Base-by-base conservation (phyloP, 139 green algal genomes). In the Chlamydomonas applanata region DNA sequence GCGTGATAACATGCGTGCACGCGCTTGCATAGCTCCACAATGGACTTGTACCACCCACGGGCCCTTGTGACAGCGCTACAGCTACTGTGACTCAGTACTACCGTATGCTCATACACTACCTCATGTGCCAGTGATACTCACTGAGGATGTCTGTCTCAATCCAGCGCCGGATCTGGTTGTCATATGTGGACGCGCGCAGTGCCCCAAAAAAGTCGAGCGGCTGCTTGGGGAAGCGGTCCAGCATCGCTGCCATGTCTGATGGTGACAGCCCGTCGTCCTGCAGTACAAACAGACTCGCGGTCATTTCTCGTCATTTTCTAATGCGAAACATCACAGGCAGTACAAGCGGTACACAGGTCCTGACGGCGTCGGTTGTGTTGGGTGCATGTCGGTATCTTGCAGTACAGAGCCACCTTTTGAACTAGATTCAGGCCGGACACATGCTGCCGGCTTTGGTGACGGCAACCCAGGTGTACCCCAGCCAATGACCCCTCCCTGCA, bases 191-290 rank as follows among this genome's bases (percentile, higher is more conserved):
- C 0, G 92, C 77, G 0, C 91, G 76, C 40, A 97, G 68, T 0
- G 91, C 89, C 0, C 93, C 93, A 67, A 91, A 97, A 73, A 97
- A 97, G 83, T 97, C 93, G 22, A 97, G 79, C 1, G 87, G 81
- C 80, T 98, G 94, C 24, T 73, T 67, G 34, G 4, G 82, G 84
- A 79, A 96, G 52, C 74, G 35, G 57, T 94, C 86, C 29, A 97
- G 56, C 54, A 98, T 69, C n/a, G 30, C 36, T 17, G 65, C 70
- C 44, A 98, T 86, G 77, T 98, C 94, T 5, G 71, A 49, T 49
- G 45, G 4, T 14, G 32, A 56, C 17, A 98, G 25, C 2, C 86
- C 86, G 75, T 98, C 94, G 11, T 97, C 92, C 46, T 85, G 40
- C 40, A 49, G 40, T 11, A 49, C 7, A 19, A 49, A 7, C 7